phyloP scores from a whole-genome alignment of 148 eudicot species.

The Chenopodium album region DNA sequence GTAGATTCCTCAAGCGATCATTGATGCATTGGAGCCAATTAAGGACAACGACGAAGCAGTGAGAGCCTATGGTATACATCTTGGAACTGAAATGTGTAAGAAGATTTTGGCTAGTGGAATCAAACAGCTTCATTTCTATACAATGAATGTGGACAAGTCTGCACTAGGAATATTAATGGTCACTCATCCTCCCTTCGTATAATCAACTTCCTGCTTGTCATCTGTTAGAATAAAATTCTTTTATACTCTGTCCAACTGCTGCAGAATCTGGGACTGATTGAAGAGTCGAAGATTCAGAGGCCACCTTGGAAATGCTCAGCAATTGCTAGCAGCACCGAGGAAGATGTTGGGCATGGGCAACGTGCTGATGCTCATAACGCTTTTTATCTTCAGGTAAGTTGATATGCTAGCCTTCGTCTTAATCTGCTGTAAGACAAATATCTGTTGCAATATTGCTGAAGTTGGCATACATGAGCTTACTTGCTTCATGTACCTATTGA shows the following conservation, averaged over 20 bases:
- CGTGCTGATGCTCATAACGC: slow-evolving; percentile 86
- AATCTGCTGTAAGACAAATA: neutral
- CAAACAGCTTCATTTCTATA: slow-evolving; percentile 79
- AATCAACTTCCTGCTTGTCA: neutral
- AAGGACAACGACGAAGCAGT: slow-evolving; percentile 99
- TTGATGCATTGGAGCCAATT: slow-evolving; percentile 86
- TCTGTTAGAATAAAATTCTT: neutral
- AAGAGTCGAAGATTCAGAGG: slow-evolving; percentile 78
- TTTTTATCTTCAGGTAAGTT: slow-evolving; percentile 81
- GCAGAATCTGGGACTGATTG: slow-evolving; percentile 97
- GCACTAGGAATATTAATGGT: slow-evolving; percentile 89
- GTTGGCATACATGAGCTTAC: neutral
- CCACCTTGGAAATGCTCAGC: slow-evolving; percentile 89
- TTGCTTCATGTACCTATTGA: neutral
- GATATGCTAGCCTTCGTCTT: neutral
- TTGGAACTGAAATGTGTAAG: slow-evolving; percentile 99
- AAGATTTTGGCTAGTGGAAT: slow-evolving; percentile 87
- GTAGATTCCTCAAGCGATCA: slow-evolving; percentile 81
- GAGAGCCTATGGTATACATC: slow-evolving; percentile 90
- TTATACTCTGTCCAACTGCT: neutral
- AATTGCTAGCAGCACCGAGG: slow-evolving; percentile 74
- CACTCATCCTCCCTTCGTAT: neutral
- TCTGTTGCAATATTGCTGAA: slow-evolving; percentile 1
- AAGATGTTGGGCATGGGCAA: slow-evolving; percentile 79
- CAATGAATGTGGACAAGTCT: slow-evolving; percentile 96